phyloP scores from a whole-genome alignment of 768 basidiomycete species.

The Russula griseocarnosa region DNA sequence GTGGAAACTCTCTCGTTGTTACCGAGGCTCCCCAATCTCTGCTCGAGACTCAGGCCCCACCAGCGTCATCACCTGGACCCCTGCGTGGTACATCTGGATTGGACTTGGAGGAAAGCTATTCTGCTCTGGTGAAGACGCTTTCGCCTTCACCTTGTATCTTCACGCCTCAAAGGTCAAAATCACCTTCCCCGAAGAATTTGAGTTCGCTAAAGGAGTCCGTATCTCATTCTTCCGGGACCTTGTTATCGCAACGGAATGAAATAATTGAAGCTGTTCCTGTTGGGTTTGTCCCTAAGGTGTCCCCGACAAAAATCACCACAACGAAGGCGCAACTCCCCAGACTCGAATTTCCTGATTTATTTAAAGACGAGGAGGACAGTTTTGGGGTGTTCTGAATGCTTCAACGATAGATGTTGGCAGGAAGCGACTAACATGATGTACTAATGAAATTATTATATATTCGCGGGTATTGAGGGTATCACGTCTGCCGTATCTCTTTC shows the following conservation, averaged over 20 bases:
- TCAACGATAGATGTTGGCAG: background rate
- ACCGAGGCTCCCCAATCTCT: background rate
- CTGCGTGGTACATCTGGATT: background rate
- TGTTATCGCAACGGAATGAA: background rate
- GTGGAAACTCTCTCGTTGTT: background rate
- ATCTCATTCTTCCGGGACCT: background rate
- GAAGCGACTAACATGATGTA: conserved; percentile 9
- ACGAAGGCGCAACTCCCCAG: background rate
- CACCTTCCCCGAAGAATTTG: background rate
- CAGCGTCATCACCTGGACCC: background rate
- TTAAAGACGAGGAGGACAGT: conserved; percentile 9
- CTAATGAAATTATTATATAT: conserved; percentile 9
- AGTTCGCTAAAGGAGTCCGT: background rate
- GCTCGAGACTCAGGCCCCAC: background rate
- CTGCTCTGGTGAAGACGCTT: background rate
- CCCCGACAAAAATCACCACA: background rate
- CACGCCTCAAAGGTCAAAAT: conserved; percentile 2
- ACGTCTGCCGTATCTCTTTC: conserved; percentile 36
- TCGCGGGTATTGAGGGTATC: background rate
- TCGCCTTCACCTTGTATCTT: background rate
- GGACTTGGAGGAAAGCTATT: background rate
- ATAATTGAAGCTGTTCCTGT: conserved; percentile 9
- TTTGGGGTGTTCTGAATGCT: background rate
- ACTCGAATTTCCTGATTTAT: conserved; percentile 14
- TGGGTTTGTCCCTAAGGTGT: background rate